Conservation (phyloP, 345 rosid species). For the Punica granatum region DNA sequence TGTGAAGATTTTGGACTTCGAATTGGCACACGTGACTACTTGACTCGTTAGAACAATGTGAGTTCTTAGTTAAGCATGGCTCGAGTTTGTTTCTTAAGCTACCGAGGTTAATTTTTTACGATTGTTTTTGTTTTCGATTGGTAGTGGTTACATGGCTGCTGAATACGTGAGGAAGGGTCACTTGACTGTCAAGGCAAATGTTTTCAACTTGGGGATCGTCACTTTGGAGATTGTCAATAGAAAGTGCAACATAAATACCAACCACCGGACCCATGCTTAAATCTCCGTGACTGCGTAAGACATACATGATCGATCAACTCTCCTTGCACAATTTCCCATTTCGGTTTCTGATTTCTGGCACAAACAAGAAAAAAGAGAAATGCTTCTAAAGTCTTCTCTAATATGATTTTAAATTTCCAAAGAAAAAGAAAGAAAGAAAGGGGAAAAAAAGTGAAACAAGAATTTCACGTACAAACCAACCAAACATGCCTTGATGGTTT, state of each 20-base stretch:
- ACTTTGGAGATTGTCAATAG: constrained; percentile 76
- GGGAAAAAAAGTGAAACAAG: too few relatives aligned
- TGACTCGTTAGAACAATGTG: constrained; percentile 62
- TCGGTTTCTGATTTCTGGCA: too few relatives aligned
- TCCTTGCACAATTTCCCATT: neutral
- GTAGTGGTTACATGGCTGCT: constrained; percentile 95
- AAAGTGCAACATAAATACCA: constrained; percentile 87
- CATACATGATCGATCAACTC: neutral
- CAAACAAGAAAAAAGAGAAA: too few relatives aligned
- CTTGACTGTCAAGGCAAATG: constrained; percentile 88
- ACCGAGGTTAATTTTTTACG: too few relatives aligned
- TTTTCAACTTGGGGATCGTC: constrained; percentile 82
- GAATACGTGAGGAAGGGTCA: constrained; percentile 96
- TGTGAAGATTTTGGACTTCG: constrained; percentile 65
- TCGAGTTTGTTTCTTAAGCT: neutral
- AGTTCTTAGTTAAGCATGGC: constrained; percentile 15
- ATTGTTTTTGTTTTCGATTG: neutral
- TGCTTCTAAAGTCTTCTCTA: too few relatives aligned
- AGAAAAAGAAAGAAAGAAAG: too few relatives aligned
- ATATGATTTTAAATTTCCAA: too few relatives aligned
- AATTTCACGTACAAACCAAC: too few relatives aligned
- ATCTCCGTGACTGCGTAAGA: constrained; percentile 87
- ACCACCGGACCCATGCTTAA: constrained; percentile 83
- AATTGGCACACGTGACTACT: constrained; percentile 62
- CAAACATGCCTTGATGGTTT: neutral